Evolutionary conservation across 2,329 filamentous ascomycete species (phyloP).

Genomic region (Colletotrichum kahawae): DNA sequence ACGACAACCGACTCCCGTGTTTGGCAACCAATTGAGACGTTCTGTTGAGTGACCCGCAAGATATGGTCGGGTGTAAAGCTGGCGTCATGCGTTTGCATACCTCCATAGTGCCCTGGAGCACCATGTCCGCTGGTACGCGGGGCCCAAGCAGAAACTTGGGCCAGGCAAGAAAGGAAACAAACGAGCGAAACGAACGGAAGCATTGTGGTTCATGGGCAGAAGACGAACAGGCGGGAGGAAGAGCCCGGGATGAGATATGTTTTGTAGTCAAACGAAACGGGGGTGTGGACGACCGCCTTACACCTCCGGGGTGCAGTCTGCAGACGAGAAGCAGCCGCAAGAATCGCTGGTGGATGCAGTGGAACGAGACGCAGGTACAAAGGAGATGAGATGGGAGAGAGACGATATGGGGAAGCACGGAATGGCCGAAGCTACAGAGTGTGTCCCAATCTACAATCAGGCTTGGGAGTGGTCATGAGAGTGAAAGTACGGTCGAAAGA

Average conservation of each 20-base stretch:
- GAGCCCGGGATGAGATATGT: not conserved
- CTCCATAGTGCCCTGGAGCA: slow-evolving; percentile 16
- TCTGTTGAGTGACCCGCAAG: slow-evolving; percentile 27
- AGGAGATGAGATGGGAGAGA: not conserved
- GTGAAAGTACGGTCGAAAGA: not conserved
- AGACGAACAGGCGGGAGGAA: not conserved
- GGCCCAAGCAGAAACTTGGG: slow-evolving; percentile 1
- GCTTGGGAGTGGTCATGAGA: not conserved
- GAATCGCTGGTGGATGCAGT: not conserved
- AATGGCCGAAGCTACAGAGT: not conserved
- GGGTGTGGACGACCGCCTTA: not conserved
- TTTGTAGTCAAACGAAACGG: not conserved
- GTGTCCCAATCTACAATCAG: not conserved
- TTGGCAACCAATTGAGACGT: slow-evolving; percentile 50
- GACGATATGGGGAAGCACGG: not conserved
- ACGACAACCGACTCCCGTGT: slow-evolving; percentile 51
- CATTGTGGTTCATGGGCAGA: not conserved
- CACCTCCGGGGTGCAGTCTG: not conserved
- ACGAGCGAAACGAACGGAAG: not conserved
- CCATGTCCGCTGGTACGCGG: not conserved
- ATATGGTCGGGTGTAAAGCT: slow-evolving; percentile 10
- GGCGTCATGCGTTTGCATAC: not conserved
- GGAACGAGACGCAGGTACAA: not conserved
- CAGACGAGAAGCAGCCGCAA: not conserved
- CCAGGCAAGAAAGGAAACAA: not conserved